phyloP scores from a whole-genome alignment of 768 basidiomycete species.

The Termitomyces sp. region DNA sequence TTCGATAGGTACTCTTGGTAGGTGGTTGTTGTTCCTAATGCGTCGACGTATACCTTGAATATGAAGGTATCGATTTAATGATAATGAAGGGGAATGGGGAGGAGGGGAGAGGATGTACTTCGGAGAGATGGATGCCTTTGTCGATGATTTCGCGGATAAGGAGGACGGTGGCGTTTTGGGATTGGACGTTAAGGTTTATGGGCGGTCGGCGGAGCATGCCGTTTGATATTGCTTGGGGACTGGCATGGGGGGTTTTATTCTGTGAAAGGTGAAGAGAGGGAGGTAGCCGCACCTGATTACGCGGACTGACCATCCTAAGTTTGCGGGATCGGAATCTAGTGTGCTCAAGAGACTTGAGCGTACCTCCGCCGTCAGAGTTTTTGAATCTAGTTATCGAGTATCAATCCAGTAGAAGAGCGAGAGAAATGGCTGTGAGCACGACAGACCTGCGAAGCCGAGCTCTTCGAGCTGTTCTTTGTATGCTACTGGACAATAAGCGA shows the following conservation, averaged over 20 bases:
- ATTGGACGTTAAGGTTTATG: conserved; percentile 83
- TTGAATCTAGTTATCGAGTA: conserved; percentile 96
- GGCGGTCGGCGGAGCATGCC: conserved; percentile 89
- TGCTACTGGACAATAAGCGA: conserved; percentile 85
- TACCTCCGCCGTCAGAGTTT: conserved; percentile 73
- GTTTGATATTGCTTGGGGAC: conserved; percentile 86
- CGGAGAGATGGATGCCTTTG: conserved; percentile 75
- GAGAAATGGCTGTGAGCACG: not conserved
- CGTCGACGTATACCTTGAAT: conserved; percentile 93
- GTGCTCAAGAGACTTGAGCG: conserved; percentile 62
- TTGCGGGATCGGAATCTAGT: conserved; percentile 64
- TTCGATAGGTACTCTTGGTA: conserved; percentile 83
- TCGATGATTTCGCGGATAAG: conserved; percentile 84
- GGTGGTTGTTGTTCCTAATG: conserved; percentile 80
- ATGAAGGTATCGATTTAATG: too few species aligned
- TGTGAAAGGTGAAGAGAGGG: not conserved
- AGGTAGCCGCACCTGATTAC: conserved; percentile 55
- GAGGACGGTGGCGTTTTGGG: conserved; percentile 84
- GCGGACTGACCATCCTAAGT: conserved; percentile 80
- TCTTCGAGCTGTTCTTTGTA: conserved; percentile 72
- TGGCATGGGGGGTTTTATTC: conserved; percentile 23
- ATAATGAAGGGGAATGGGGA: not conserved
- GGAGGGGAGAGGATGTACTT: conserved; percentile 41
- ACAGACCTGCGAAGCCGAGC: conserved; percentile 87
- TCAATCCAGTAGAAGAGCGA: not conserved